Evolutionary conservation across 352 stramenopile genomes (phyloP).

Genomic region (Globisporangium viniferum): DNA sequence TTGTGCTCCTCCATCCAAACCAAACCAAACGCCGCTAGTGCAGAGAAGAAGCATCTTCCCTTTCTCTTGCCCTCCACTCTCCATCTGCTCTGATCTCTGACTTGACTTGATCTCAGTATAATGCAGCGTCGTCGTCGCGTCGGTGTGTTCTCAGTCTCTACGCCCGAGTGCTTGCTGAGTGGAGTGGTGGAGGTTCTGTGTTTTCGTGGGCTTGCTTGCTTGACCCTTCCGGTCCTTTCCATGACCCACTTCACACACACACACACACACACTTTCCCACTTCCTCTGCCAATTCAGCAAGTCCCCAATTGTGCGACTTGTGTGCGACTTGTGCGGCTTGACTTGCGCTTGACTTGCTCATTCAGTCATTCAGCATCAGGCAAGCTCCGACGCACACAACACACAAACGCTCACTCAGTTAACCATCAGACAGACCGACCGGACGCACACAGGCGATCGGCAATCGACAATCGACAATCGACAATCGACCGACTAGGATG

Average conservation of each 20-base stretch:
- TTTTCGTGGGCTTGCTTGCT: background rate
- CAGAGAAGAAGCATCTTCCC: background rate
- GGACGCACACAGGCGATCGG: background rate
- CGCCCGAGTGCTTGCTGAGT: background rate
- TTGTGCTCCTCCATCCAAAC: background rate
- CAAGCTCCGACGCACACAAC: background rate
- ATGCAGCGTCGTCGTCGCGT: background rate
- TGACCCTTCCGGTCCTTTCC: background rate
- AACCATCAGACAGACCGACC: background rate
- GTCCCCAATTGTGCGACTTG: background rate
- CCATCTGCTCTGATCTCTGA: background rate
- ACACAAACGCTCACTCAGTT: background rate
- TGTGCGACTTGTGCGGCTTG: background rate
- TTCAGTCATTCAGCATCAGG: background rate
- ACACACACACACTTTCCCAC: background rate
- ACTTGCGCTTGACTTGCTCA: background rate
- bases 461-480: background rate
- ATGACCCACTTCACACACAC: background rate
- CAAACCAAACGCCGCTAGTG: background rate
- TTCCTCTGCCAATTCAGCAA: background rate
- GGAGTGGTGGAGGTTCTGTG: background rate
- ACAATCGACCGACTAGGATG: background rate
- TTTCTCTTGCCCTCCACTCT: background rate
- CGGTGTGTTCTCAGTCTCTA: background rate
- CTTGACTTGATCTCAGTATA: background rate